Base-by-base conservation (phyloP, 495 filamentous ascomycete genomes). In the Elasticomyces elasticus region DNA sequence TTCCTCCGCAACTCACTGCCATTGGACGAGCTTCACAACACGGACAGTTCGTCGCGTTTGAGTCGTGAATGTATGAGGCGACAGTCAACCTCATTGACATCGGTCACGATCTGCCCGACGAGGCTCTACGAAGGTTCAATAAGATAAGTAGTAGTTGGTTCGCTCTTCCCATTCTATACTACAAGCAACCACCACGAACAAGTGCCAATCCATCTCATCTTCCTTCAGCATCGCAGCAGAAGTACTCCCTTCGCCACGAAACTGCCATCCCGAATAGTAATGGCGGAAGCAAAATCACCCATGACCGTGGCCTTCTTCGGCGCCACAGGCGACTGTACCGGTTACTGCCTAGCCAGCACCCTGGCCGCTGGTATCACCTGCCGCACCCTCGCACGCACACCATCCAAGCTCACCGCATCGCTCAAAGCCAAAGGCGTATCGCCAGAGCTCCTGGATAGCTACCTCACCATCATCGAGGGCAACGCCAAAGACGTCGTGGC, bases 371-470 rank as follows among this genome's bases (percentile, higher is more conserved):
- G 58, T 27, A 40, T 64, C 54, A 51, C 26, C 23, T 60, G 54
- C 47, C 60, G 53, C 49, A 65, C 66, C 43, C 60, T 72, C 6
- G 81, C 72, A 55, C 81, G 85, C 23, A 79, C 72, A 2, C 81
- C 85, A 3, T 57, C 73, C 42, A 86, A 82, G 63, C 81, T 88
- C 53, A 66, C 63, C 52, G 63, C 63, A 23, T 56, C 75, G 23
- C 62, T 76, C 12, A 66, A 46, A 20, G 38, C 71, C 35, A 63
- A 65, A 55, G 31, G 23, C 28, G 55, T 69, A 50, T 25, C 56
- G 13, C 9, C 41, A 13, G 13, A 31, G 4, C 54, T 49, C 17
- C 28, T 69, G 20, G 46, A 64, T 48, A 38, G 22, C n/a, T n/a
- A 61, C 28, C 66, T 72, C 27, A 67, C 54, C 42, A 62, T 71